Evolutionary conservation across 2,329 filamentous ascomycete genomes (phyloP).

Genomic region (Alternaria gansuensis): DNA sequence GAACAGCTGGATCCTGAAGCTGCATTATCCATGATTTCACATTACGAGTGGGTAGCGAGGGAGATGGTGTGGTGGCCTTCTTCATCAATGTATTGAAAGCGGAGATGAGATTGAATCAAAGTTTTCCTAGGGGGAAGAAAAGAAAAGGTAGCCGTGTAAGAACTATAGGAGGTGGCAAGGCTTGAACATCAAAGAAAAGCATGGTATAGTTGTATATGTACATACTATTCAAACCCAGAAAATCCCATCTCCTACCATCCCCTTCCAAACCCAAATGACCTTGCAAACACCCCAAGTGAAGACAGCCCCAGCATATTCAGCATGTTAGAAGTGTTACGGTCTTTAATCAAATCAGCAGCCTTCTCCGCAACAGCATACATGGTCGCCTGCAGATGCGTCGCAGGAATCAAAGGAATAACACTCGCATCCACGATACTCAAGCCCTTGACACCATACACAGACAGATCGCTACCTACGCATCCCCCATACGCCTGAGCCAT

Average conservation of each 20-base stretch:
- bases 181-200: neutral
- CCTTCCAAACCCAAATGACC: neutral
- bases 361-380: conserved; percentile 49
- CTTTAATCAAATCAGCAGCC: conserved; percentile 46
- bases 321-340: conserved; percentile 8
- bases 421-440: conserved; percentile 47
- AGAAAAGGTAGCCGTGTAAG: no score
- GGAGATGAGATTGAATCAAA: no score
- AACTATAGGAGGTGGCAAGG: no score
- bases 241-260: no score
- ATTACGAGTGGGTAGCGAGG: no score
- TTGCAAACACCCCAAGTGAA: neutral
- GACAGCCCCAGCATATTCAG: neutral
- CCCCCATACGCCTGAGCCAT: conserved; percentile 43
- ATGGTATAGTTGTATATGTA: no score
- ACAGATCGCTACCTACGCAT: conserved; percentile 35
- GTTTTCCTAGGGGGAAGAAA: no score
- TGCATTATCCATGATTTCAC: no score
- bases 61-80: no score
- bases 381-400: conserved; percentile 41
- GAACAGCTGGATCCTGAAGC: no score
- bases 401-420: conserved; percentile 43
- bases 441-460: conserved; percentile 38
- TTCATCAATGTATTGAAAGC: no score
- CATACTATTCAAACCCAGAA: no score